Evolutionary conservation across 2,329 filamentous ascomycete genomes (phyloP).

Genomic region (Aspergillus sp.): DNA sequence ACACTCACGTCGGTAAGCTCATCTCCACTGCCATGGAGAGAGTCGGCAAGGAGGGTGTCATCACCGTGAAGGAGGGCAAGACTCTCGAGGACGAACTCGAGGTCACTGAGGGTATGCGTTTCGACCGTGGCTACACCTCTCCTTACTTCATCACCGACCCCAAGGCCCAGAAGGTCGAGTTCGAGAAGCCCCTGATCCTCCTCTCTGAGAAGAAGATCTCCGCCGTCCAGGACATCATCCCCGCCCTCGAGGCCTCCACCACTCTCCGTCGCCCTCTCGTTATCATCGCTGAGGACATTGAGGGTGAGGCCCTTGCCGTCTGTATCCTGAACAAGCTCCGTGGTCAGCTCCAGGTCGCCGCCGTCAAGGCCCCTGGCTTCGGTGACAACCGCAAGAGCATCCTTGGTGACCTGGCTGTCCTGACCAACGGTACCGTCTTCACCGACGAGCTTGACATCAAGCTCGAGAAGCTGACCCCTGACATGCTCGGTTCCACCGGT

Average conservation of each 20-base stretch:
- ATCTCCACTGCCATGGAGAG: slow-evolving; percentile 99
- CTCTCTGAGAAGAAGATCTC: slow-evolving; percentile 99
- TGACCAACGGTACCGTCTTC: slow-evolving; percentile 97
- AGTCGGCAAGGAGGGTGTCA: slow-evolving; percentile 99
- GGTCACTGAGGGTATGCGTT: slow-evolving; percentile 99
- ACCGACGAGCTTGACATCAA: slow-evolving; percentile 98
- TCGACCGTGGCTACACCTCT: slow-evolving; percentile 97
- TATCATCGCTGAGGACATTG: slow-evolving; percentile 99
- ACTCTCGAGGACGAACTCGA: slow-evolving; percentile 96
- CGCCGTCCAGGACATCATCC: slow-evolving; percentile 97
- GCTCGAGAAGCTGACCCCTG: slow-evolving; percentile 94
- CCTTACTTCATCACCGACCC: slow-evolving; percentile 99
- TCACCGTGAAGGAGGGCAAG: slow-evolving; percentile 99
- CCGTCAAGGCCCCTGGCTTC: slow-evolving; percentile 98
- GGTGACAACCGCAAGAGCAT: slow-evolving; percentile 99
- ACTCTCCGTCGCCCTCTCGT: slow-evolving; percentile 92
- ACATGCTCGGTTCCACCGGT: slow-evolving; percentile 94
- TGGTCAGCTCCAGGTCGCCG: slow-evolving; percentile 96
- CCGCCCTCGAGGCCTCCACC: slow-evolving; percentile 93
- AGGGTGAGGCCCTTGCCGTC: slow-evolving; percentile 95
- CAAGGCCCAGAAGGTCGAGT: slow-evolving; percentile 99
- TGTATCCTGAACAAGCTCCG: slow-evolving; percentile 99
- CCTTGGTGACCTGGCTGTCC: slow-evolving; percentile 89
- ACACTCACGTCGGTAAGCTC: slow-evolving; percentile 89
- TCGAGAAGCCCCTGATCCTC: slow-evolving; percentile 97